phyloP scores from a whole-genome alignment of 768 basidiomycete species.

The Hygrophorus pudorinus region DNA sequence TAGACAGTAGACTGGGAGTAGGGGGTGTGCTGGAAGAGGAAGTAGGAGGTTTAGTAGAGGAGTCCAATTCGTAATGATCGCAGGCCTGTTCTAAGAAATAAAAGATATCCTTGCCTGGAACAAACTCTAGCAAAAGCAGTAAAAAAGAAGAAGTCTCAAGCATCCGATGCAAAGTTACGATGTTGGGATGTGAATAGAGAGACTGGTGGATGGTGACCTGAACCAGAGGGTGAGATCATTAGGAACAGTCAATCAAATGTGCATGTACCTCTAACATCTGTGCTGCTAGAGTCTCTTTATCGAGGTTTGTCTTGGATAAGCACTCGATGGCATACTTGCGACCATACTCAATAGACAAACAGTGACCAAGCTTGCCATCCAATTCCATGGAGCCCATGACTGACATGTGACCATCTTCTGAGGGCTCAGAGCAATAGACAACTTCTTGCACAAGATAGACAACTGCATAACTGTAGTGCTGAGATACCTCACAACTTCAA shows the following conservation, averaged over 20 bases:
- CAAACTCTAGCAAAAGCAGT: conserved; percentile 88
- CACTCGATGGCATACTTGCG: conserved; percentile 93
- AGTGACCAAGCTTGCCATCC: conserved; percentile 27
- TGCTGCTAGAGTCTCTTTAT: conserved; percentile 75
- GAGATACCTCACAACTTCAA: conserved; percentile 77
- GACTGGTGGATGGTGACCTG: conserved; percentile 94
- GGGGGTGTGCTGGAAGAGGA: conserved; percentile 69
- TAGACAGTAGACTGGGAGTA: conserved; percentile 86
- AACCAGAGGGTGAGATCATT: conserved; percentile 9
- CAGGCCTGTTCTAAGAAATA: conserved; percentile 96
- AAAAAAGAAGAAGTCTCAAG: conserved; percentile 88
- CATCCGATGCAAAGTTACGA: conserved; percentile 90
- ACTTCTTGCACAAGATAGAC: conserved; percentile 87
- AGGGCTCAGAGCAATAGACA: conserved; percentile 34
- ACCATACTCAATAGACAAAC: conserved; percentile 45
- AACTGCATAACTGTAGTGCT: conserved; percentile 86
- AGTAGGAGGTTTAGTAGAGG: conserved; percentile 29
- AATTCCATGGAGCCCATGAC: conserved; percentile 47
- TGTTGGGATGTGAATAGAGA: conserved; percentile 80
- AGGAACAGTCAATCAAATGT: conserved; percentile 1
- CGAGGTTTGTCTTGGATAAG: conserved; percentile 87
- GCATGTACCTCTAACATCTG: conserved; percentile 79
- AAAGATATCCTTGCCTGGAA: conserved; percentile 94
- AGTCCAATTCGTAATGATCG: conserved; percentile 64
- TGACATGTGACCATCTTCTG: conserved; percentile 49